phyloP scores from a whole-genome alignment of 768 basidiomycete species.

The Tulasnella sp. region DNA sequence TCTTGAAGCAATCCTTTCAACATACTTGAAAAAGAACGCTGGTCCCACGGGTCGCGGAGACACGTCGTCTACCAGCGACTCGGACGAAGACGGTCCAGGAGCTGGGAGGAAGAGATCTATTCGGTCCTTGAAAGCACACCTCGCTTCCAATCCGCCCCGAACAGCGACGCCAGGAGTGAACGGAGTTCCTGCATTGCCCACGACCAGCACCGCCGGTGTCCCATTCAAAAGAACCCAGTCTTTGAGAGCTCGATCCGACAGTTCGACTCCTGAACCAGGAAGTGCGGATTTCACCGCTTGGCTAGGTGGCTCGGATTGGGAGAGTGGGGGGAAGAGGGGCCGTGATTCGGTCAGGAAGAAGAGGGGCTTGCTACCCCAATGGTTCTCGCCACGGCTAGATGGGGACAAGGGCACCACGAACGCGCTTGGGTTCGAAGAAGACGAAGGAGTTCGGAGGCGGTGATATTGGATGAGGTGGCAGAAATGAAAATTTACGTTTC shows the following conservation, averaged over 20 bases:
- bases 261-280: not conserved
- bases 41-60: not conserved
- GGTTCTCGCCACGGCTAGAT: not conserved
- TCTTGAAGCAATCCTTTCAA: slow-evolving; percentile 20
- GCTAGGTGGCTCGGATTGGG: not conserved
- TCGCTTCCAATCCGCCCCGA: not conserved
- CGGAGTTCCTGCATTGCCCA: slow-evolving; percentile 14
- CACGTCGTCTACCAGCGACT: not conserved
- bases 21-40: not conserved
- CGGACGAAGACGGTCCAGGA: not conserved
- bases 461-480: not conserved
- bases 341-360: not conserved
- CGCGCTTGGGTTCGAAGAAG: not conserved
- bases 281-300: slow-evolving; percentile 1
- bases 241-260: not conserved
- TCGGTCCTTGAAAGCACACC: slow-evolving; percentile 12
- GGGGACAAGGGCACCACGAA: not conserved
- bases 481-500: not conserved
- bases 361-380: not conserved
- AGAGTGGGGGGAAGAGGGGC: not conserved
- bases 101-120: slow-evolving; percentile 18
- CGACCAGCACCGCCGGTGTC: not conserved
- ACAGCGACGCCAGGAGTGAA: slow-evolving; percentile 19
- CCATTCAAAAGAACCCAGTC: not conserved
- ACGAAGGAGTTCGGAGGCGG: not conserved